Conservation (phyloP, 2,329 filamentous ascomycete genomes). For the Hymenotorrendiella dingleyae region DNA sequence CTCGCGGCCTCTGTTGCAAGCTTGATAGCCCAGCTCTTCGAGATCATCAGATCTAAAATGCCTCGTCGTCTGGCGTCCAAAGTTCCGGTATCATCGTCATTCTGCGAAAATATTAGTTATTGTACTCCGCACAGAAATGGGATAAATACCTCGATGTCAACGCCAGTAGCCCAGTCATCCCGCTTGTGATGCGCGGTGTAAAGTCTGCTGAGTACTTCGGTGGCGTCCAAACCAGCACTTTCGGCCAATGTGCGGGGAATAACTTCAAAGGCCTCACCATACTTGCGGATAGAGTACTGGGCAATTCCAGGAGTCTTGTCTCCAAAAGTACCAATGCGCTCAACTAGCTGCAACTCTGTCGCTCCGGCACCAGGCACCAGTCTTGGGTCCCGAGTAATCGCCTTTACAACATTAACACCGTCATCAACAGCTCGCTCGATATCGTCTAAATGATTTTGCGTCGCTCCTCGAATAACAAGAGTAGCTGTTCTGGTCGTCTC, state of each 20-base stretch:
- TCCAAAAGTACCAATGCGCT: slow-evolving; percentile 82
- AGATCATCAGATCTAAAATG: slow-evolving; percentile 85
- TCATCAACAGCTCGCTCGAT: slow-evolving; percentile 96
- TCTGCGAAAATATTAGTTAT: slow-evolving; percentile 38
- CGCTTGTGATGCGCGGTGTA: slow-evolving; percentile 91
- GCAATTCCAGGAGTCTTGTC: slow-evolving; percentile 89
- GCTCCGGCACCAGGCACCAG: slow-evolving; percentile 92
- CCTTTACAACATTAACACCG: slow-evolving; percentile 97
- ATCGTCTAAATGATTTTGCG: slow-evolving; percentile 96
- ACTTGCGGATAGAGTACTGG: slow-evolving; percentile 97
- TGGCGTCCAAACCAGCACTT: slow-evolving; percentile 91
- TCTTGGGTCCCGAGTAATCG: slow-evolving; percentile 87
- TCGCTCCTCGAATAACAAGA: slow-evolving; percentile 87
- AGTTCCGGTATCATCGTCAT: slow-evolving; percentile 71
- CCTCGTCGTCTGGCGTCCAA: slow-evolving; percentile 82
- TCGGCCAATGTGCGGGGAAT: slow-evolving; percentile 91
- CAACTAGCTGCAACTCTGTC: slow-evolving; percentile 87
- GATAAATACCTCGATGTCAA: slow-evolving; percentile 71
- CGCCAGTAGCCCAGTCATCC: slow-evolving; percentile 82
- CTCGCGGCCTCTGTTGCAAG: slow-evolving; percentile 90
- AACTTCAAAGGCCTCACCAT: slow-evolving; percentile 94
- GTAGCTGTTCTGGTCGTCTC: slow-evolving; percentile 90
- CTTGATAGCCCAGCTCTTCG: slow-evolving; percentile 96
- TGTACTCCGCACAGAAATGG: not conserved
- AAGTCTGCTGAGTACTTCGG: slow-evolving; percentile 86